These are phyloP conservation scores for Russula olivacea DNA, from an alignment of 768 basidiomycete species.

Conservation along the genomic window DNA sequence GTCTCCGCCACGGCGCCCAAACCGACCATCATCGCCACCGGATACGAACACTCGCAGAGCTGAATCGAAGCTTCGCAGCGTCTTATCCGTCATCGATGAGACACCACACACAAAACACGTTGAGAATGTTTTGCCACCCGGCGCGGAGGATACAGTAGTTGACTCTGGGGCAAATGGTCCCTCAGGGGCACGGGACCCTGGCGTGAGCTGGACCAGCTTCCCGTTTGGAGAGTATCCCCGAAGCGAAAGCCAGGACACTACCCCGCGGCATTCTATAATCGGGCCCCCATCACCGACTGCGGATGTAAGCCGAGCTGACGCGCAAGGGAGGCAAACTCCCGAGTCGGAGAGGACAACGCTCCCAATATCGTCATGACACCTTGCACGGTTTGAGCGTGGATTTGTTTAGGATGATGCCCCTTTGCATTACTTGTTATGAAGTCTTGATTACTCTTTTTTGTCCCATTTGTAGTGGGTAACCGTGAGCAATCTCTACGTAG, in stretches of 20 bases:
- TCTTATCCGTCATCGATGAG: constrained; percentile 72
- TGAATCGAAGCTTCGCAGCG: constrained; percentile 62
- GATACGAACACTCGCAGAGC: constrained; percentile 29
- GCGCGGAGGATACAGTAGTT: background rate
- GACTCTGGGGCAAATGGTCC: constrained; percentile 1
- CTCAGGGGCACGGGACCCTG: constrained; percentile 28
- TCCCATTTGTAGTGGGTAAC: constrained; percentile 6
- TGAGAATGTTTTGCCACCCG: background rate
- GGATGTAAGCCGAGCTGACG: constrained; percentile 24
- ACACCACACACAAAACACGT: constrained; percentile 33
- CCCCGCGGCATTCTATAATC: constrained; percentile 42
- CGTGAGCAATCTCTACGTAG: constrained; percentile 12
- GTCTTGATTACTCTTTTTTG: background rate
- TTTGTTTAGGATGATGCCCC: constrained; percentile 2
- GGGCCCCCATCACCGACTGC: constrained; percentile 27
- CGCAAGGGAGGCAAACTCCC: constrained; percentile 31
- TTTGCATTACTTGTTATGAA: constrained; percentile 6
- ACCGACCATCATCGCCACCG: constrained; percentile 21
- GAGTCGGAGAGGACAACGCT: constrained; percentile 31
- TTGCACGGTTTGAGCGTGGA: background rate
- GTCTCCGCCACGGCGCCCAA: constrained; percentile 36
- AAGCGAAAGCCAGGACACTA: constrained; percentile 36
- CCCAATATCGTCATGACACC: constrained; percentile 27
- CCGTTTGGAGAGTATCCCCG: constrained; percentile 39
- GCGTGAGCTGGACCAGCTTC: constrained; percentile 37